Evolutionary conservation across 2,329 filamentous ascomycete species (phyloP).

Genomic region (Trichoderma sp.): DNA sequence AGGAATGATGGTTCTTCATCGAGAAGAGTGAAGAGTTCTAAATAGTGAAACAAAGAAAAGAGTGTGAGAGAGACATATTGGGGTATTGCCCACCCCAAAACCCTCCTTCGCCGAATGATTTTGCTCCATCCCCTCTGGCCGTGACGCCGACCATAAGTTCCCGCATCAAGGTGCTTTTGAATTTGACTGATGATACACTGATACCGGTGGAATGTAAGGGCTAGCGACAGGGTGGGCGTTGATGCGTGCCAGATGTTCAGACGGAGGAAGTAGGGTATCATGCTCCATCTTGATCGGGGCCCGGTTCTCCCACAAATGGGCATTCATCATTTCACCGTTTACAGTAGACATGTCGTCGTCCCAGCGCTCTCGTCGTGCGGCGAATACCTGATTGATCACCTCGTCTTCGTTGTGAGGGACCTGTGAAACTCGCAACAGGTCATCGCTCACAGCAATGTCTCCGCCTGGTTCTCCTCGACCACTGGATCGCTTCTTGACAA

Average conservation of each 20-base stretch:
- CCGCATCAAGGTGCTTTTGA: slow-evolving; percentile 8
- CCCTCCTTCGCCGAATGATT: background rate
- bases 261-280: slow-evolving; percentile 27
- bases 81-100: slow-evolving; percentile 3
- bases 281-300: slow-evolving; percentile 36
- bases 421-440: slow-evolving; percentile 44
- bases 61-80: background rate
- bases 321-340: slow-evolving; percentile 35
- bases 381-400: slow-evolving; percentile 40
- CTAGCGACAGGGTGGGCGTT: background rate
- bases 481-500: slow-evolving; percentile 33
- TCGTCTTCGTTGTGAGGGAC: slow-evolving; percentile 38
- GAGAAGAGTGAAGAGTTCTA: slow-evolving; percentile 41
- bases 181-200: slow-evolving; percentile 14
- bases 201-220: background rate
- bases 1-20: slow-evolving; percentile 31
- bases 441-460: slow-evolving; percentile 43
- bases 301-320: slow-evolving; percentile 36
- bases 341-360: slow-evolving; percentile 32
- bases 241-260: slow-evolving; percentile 29
- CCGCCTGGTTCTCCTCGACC: slow-evolving; percentile 26
- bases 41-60: slow-evolving; percentile 27
- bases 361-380: slow-evolving; percentile 30
- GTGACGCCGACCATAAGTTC: background rate
- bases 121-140: background rate